These are phyloP conservation scores for Scheffersomyces spartinae DNA, from an alignment of 805 yeast species.

Conservation along the genomic window DNA sequence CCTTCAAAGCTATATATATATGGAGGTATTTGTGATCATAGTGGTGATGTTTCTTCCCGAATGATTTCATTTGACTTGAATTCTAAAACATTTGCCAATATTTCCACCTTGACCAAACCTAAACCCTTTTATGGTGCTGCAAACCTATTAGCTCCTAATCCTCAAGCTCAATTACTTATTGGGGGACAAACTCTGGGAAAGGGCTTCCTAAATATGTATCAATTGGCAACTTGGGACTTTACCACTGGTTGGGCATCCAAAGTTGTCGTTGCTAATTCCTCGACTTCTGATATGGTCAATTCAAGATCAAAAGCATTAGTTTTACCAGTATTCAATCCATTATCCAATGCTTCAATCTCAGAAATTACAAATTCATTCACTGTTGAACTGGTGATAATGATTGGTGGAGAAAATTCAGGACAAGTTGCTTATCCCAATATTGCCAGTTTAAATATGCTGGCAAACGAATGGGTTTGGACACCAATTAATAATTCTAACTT, in stretches of 20 bases:
- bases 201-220: conserved; percentile 68
- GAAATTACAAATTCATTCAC: conserved; percentile 20
- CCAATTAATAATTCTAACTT: conserved; percentile 4
- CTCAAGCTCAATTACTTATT: conserved; percentile 39
- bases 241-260: conserved; percentile 56
- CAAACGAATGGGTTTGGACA: conserved; percentile 30
- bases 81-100: conserved; percentile 20
- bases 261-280: conserved; percentile 13
- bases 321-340: conserved; percentile 39
- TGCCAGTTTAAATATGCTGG: conserved; percentile 23
- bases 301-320: conserved; percentile 43
- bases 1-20: conserved; percentile 48
- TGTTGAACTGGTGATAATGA: conserved; percentile 33
- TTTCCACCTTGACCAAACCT: conserved; percentile 41
- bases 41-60: conserved; percentile 23
- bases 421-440: conserved; percentile 30
- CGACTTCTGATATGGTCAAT: conserved; percentile 21
- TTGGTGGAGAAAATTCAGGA: conserved; percentile 47
- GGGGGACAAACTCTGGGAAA: conserved; percentile 49
- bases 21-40: conserved; percentile 33
- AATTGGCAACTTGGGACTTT: conserved; percentile 63
- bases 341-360: conserved; percentile 10
- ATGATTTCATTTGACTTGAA: conserved; percentile 32
- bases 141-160: conserved; percentile 29
- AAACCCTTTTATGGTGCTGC: conserved; percentile 44